These are phyloP conservation scores for Hibiscus trionum DNA, from an alignment of 345 rosid species.

Conservation along the genomic window DNA sequence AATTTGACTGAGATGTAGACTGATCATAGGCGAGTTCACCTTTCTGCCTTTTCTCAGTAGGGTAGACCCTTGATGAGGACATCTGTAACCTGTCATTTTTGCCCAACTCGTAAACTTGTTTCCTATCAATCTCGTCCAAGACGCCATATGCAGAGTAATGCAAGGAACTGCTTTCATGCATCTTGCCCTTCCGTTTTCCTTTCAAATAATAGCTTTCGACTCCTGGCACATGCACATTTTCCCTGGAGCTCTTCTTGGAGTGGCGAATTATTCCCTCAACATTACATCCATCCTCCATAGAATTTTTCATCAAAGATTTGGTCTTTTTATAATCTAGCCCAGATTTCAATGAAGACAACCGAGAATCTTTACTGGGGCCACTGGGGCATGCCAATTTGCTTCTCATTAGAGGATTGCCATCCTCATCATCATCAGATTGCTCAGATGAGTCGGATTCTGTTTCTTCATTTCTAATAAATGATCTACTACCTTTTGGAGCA, in stretches of 20 bases:
- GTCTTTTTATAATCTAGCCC: conserved; percentile 36
- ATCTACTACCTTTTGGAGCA: conserved; percentile 37
- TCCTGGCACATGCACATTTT: conserved; percentile 32
- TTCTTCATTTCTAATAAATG: conserved; percentile 45
- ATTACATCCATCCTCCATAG: conserved; percentile 30
- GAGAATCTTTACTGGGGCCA: conserved; percentile 38
- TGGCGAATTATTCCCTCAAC: conserved; percentile 32
- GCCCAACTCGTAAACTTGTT: conserved; percentile 24
- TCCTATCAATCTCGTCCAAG: conserved; percentile 40
- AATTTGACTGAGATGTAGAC: not conserved
- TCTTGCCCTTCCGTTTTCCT: conserved; percentile 73
- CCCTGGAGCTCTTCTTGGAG: conserved; percentile 35
- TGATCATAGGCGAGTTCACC: conserved; percentile 23
- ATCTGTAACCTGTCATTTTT: conserved; percentile 37
- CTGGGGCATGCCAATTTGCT: conserved; percentile 42
- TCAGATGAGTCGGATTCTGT: conserved; percentile 87
- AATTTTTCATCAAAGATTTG: conserved; percentile 35
- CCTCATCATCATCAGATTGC: conserved; percentile 48
- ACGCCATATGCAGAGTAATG: conserved; percentile 33
- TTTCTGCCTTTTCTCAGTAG: conserved; percentile 44
- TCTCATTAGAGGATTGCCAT: conserved; percentile 41
- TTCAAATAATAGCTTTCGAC: conserved; percentile 38
- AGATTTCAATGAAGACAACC: conserved; percentile 40
- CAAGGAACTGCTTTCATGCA: conserved; percentile 45
- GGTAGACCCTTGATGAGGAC: conserved; percentile 36